Evolutionary conservation across 768 basidiomycete species (phyloP).

Genomic region (Clitopilus passeckerianus): DNA sequence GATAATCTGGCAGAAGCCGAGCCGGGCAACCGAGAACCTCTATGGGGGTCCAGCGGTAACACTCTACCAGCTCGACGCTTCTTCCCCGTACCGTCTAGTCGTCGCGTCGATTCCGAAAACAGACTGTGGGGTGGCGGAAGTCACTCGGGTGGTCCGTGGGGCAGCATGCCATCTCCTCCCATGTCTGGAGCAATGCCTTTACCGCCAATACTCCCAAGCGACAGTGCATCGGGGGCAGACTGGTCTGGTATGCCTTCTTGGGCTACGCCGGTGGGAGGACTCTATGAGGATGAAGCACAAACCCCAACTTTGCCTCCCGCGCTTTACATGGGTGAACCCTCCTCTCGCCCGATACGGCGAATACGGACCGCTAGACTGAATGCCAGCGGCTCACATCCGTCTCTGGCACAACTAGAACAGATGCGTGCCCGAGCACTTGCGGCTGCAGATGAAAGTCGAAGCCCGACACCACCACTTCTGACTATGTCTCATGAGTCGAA

Average conservation of each 20-base stretch:
- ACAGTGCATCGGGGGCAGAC: not conserved
- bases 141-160: slow-evolving; percentile 3
- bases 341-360: not conserved
- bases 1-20: slow-evolving; percentile 23
- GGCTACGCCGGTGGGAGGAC: not conserved
- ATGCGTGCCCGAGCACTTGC: not conserved
- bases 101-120: slow-evolving; percentile 31
- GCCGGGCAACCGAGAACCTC: slow-evolving; percentile 22
- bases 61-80: slow-evolving; percentile 41
- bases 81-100: slow-evolving; percentile 46
- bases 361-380: not conserved
- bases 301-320: not conserved
- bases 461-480: not conserved
- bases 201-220: not conserved
- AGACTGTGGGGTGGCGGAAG: slow-evolving; percentile 18
- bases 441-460: not conserved
- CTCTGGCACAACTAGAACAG: not conserved
- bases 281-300: not conserved
- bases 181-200: not conserved
- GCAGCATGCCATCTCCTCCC: not conserved
- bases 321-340: not conserved
- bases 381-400: not conserved
- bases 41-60: slow-evolving; percentile 14
- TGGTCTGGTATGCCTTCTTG: not conserved
- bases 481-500: not conserved